A percentile compares a stretch with the other conserved stretches of the same genome.
Conservation (phyloP, 2,329 filamentous ascomycete species). For the Didymella pomorum region DNA sequence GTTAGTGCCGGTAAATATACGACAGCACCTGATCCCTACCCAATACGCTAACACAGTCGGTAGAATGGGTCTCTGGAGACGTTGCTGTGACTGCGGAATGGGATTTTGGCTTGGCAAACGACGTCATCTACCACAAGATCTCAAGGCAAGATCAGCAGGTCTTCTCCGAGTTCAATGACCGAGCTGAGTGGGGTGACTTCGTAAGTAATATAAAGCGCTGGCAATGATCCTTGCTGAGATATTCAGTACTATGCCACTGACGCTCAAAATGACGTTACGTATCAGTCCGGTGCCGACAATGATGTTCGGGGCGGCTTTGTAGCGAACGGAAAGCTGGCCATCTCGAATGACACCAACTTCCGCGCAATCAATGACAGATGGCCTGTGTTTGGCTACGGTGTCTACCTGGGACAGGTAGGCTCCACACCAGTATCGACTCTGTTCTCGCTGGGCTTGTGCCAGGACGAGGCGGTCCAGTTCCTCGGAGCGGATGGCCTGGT, state of each 20-base stretch:
- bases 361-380: slow-evolving; percentile 77
- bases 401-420: too few relatives aligned
- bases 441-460: too few relatives aligned
- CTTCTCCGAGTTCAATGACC: slow-evolving; percentile 75
- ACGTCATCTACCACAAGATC: slow-evolving; percentile 71
- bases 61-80: slow-evolving; percentile 78
- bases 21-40: not conserved
- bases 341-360: slow-evolving; percentile 70
- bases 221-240: slow-evolving; percentile 63
- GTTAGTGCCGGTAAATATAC: slow-evolving; percentile 68
- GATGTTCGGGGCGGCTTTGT: slow-evolving; percentile 67
- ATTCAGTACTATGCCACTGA: slow-evolving; percentile 63
- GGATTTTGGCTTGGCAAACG: slow-evolving; percentile 78
- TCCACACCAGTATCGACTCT: too few relatives aligned
- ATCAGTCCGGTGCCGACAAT: slow-evolving; percentile 57
- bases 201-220: slow-evolving; percentile 64
- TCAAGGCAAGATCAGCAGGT: slow-evolving; percentile 68
- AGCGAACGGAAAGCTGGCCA: slow-evolving; percentile 68
- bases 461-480: too few relatives aligned
- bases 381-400: slow-evolving; percentile 56
- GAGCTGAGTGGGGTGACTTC: slow-evolving; percentile 83
- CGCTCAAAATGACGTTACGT: slow-evolving; percentile 54
- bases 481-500: too few relatives aligned
- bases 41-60: slow-evolving; percentile 21
- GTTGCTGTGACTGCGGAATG: slow-evolving; percentile 67